Base-by-base conservation (phyloP, 768 basidiomycete species). In the Pleurotus platypus region DNA sequence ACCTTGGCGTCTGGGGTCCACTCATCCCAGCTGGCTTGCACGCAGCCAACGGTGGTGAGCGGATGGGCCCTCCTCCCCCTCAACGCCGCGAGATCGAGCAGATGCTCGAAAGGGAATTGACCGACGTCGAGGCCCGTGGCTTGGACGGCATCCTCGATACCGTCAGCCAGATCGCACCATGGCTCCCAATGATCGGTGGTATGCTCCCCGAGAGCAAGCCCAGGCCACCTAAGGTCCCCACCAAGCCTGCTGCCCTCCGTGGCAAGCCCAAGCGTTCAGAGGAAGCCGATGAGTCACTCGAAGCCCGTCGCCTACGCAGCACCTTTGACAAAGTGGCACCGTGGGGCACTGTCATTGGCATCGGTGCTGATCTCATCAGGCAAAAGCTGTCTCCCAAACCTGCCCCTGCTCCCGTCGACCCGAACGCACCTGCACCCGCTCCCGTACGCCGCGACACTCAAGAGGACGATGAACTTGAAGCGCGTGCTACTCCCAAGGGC, bases 71-170 rank as follows among this genome's bases (percentile, higher is more conserved):
- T 24, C 26, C 49, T 35, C 51, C 51, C 9, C 51, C 51, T 42
- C 51, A 54, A n/a, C 51, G 51, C 20, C 51, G 51, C 42, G 51
- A 54, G 9, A 54, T 54, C 38, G 51, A 54, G 38, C 37, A 54
- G 51, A 54, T 54, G 35, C 37, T 54, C 39, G 51, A 39, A 18
- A 35, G 51, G 8, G 51, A 54, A 20, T 37, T 54, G 22, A 18
- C 51, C 24, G 51, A 54, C 24, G 51, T 42, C 22, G 51, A 54
- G 39, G 51, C 51, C 9, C 51, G 39, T 15, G 39, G 22, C 26
- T 20, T 54, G 16, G 24, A 15, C 24, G 37, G 38, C 11, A 18
- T 54, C 15, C 51, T 54, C n/a, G 51, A 54, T 39, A 54, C 51
- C 13, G 51, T 54, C 51, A 54, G 51, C 39, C 51, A 54, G 22